Percentiles rank a stretch among this genome's conserved stretches.
phyloP scores from a whole-genome alignment of 371 early-diverging fungal species.

The Mucor indicus region DNA sequence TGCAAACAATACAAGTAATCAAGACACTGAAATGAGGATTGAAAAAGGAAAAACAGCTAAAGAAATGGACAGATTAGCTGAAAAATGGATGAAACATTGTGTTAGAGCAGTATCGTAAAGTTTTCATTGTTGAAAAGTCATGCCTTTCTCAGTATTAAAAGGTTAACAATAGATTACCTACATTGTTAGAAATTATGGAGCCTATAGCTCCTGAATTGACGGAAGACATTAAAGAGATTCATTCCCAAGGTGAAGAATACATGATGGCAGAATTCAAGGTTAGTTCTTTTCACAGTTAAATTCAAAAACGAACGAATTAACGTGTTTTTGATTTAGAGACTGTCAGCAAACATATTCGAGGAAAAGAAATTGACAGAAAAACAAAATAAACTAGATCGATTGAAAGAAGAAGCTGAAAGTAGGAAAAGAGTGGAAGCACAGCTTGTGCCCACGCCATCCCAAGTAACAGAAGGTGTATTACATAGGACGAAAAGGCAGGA shows the following conservation, averaged over 20 bases:
- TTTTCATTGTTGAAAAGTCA: background rate
- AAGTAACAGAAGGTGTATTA: background rate
- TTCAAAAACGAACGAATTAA: too few relatives aligned
- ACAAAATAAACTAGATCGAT: background rate
- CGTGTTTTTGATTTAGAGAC: too few relatives aligned
- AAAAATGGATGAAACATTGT: background rate
- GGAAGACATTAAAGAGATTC: background rate
- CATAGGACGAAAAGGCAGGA: background rate
- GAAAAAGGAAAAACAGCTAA: background rate
- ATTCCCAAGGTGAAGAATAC: background rate
- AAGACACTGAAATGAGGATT: too few relatives aligned
- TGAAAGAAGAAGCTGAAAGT: background rate
- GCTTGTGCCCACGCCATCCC: background rate
- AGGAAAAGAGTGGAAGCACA: background rate
- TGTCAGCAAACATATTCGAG: too few relatives aligned
- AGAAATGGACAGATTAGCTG: background rate
- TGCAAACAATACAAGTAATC: too few relatives aligned
- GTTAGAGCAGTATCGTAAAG: background rate
- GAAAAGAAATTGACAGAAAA: too few relatives aligned
- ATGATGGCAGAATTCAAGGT: background rate
- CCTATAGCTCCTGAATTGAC: background rate
- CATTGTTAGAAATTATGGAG: background rate
- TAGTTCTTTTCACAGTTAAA: too few relatives aligned
- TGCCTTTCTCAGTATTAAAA: background rate
- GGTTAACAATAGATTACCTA: background rate